Evolutionary conservation across 805 yeast genomes (phyloP).

Genomic region (Schwanniomyces pseudopolymorphus): DNA sequence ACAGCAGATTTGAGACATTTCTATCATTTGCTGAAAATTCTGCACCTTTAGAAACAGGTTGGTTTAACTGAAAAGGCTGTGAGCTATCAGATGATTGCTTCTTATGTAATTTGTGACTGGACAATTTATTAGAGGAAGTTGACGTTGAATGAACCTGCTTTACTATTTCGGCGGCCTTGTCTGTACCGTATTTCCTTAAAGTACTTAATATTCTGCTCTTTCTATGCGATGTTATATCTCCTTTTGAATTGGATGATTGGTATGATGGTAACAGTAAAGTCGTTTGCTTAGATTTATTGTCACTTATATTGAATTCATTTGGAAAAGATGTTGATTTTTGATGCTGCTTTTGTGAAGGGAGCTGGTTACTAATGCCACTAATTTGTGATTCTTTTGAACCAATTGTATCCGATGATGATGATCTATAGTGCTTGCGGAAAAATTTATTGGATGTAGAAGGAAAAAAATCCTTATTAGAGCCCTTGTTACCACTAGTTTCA

Average conservation of each 20-base stretch:
- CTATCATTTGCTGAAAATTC: background rate
- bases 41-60: background rate
- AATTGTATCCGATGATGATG: slow-evolving; percentile 61
- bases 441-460: slow-evolving; percentile 34
- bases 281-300: background rate
- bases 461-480: slow-evolving; percentile 14
- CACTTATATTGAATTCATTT: background rate
- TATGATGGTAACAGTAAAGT: background rate
- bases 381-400: slow-evolving; percentile 9
- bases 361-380: background rate
- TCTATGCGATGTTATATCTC: slow-evolving; percentile 4
- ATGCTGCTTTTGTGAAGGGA: background rate
- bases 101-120: slow-evolving; percentile 3
- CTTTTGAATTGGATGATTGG: background rate
- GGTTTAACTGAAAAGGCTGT: background rate
- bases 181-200: slow-evolving; percentile 40
- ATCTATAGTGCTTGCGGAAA: slow-evolving; percentile 63
- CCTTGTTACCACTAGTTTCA: slow-evolving; percentile 26
- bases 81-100: background rate
- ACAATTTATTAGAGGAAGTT: slow-evolving; percentile 5
- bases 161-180: slow-evolving; percentile 37
- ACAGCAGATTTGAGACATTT: background rate
- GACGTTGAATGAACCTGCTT: slow-evolving; percentile 25
- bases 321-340: background rate
- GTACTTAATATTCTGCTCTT: slow-evolving; percentile 41